Conservation (phyloP, 164 flowering plant species). For the Magnolia changhungtana region DNA sequence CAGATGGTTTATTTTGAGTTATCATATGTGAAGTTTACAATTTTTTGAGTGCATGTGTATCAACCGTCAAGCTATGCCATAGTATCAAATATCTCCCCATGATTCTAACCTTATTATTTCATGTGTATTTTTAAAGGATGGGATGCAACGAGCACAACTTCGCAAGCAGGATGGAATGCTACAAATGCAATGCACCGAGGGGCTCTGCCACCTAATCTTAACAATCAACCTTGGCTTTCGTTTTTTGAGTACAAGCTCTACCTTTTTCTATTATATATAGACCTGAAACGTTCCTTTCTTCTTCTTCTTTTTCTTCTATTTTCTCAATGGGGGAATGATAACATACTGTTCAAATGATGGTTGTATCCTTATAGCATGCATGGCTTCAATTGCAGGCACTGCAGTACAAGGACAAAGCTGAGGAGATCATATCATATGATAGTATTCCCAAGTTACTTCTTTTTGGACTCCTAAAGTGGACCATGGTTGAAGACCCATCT, state of each 20-base stretch:
- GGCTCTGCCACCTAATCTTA: conserved; percentile 21
- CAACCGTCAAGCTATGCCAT: no score
- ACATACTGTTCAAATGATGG: no score
- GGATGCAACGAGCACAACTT: conserved; percentile 98
- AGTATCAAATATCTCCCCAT: no score
- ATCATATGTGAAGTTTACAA: no score
- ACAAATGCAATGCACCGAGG: conserved; percentile 90
- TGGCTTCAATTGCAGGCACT: conserved; percentile 26
- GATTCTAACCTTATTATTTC: no score
- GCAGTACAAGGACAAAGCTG: conserved; percentile 16
- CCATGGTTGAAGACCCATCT: conserved; percentile 21
- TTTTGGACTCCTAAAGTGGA: conserved; percentile 18
- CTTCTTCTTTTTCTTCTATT: no score
- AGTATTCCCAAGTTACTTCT: background rate
- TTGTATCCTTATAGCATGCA: background rate
- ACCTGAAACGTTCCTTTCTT: no score
- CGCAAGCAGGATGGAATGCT: conserved; percentile 94
- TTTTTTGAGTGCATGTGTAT: no score
- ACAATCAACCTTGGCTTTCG: no score
- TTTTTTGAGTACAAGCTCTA: conserved; percentile 13
- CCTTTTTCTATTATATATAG: no score
- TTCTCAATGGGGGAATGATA: no score
- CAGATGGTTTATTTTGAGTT: no score
- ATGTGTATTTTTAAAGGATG: conserved; percentile 33
- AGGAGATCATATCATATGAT: conserved; percentile 19